Percentiles rank a stretch among this genome's conserved stretches.
These are phyloP conservation scores for Spizellomyces punctatus DNA, from an alignment of 192 early-diverging fungal genomes.

Conservation along the genomic window DNA sequence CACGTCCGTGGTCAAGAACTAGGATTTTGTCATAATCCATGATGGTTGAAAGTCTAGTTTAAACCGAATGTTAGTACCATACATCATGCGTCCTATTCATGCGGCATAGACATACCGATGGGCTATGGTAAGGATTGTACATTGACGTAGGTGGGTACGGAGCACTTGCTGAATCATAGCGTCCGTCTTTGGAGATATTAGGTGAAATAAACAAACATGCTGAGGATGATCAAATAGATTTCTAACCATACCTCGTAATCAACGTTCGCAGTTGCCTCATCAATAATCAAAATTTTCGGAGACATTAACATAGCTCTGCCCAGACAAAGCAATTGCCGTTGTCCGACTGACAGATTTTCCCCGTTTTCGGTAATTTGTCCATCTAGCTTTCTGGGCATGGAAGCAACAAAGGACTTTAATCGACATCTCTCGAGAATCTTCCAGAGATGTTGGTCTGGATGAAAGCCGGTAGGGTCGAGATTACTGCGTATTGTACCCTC, in stretches of 20 bases:
- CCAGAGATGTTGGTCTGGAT: slow-evolving; percentile 72
- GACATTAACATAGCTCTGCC: slow-evolving; percentile 49
- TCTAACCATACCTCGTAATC: not conserved
- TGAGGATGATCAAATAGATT: not conserved
- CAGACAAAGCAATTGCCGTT: slow-evolving; percentile 61
- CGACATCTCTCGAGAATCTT: slow-evolving; percentile 59
- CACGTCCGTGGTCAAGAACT: slow-evolving; percentile 69
- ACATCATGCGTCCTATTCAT: too few species aligned
- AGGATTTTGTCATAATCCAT: slow-evolving; percentile 45
- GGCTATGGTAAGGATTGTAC: slow-evolving; percentile 27
- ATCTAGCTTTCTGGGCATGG: slow-evolving; percentile 58
- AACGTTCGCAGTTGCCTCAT: slow-evolving; percentile 41
- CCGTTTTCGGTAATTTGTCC: slow-evolving; percentile 76
- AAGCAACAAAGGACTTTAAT: slow-evolving; percentile 37
- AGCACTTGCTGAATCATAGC: slow-evolving; percentile 72
- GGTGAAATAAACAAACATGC: too few species aligned
- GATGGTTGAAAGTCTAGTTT: slow-evolving; percentile 16
- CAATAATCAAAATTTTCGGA: slow-evolving; percentile 53
- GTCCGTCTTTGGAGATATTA: slow-evolving; percentile 59
- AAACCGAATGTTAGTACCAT: not conserved
- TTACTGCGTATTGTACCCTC: slow-evolving; percentile 70
- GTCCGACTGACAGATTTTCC: slow-evolving; percentile 77
- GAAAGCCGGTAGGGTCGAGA: slow-evolving; percentile 63
- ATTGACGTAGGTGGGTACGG: slow-evolving; percentile 36
- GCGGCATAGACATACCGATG: slow-evolving; percentile 5